Conservation (phyloP, 352 stramenopile species). For the Blastocystis sp. region DNA sequence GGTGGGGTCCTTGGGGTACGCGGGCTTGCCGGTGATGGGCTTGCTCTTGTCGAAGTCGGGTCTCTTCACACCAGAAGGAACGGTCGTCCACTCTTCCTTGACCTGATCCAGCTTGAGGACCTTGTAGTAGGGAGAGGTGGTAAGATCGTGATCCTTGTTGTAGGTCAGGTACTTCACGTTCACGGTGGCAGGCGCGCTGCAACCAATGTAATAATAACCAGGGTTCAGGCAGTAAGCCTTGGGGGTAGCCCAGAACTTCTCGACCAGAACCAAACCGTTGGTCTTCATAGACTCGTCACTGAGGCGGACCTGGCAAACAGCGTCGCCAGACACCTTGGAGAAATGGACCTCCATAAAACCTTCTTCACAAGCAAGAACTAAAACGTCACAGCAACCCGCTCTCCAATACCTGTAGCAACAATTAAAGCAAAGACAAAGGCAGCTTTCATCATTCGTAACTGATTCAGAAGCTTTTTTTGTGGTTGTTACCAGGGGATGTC, state of each 20-base stretch:
- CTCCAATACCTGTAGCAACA: neutral
- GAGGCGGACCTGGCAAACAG: conserved; percentile 37
- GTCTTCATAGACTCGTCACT: conserved; percentile 25
- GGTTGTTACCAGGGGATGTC: neutral
- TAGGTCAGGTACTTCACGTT: conserved; percentile 41
- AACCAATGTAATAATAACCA: conserved; percentile 67
- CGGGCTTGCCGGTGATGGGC: conserved; percentile 51
- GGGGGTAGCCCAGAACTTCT: neutral
- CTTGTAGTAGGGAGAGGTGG: neutral
- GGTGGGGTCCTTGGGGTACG: conserved; percentile 35
- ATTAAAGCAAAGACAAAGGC: neutral
- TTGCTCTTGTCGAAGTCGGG: conserved; percentile 69
- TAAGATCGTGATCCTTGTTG: conserved; percentile 42
- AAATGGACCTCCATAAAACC: conserved; percentile 50
- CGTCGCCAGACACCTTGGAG: neutral
- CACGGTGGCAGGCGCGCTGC: conserved; percentile 6
- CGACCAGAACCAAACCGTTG: conserved; percentile 40
- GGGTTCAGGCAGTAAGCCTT: conserved; percentile 51
- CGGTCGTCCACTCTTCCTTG: conserved; percentile 25
- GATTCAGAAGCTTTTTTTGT: neutral
- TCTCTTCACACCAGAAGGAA: conserved; percentile 21
- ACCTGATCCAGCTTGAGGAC: conserved; percentile 37
- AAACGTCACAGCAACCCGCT: neutral
- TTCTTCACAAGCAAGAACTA: conserved; percentile 16
- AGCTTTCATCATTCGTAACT: neutral